Conservation (phyloP, 108 stramenopile species). For the Cyclotella kingstonii region DNA sequence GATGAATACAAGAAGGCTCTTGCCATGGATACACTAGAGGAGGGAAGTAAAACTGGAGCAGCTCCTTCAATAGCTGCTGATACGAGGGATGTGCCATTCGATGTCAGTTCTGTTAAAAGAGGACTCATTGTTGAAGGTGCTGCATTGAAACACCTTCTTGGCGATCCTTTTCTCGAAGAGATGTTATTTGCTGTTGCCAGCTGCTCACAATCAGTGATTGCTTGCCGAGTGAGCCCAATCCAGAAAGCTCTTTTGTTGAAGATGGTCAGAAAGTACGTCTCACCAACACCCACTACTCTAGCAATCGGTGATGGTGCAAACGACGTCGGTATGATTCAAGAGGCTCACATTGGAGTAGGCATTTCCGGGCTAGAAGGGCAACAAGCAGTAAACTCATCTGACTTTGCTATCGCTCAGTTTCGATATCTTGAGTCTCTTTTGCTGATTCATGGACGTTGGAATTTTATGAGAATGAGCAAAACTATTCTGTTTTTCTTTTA, state of each 20-base stretch:
- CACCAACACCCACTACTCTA: slow-evolving; percentile 89
- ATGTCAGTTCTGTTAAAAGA: slow-evolving; percentile 30
- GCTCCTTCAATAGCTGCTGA: slow-evolving; percentile 14
- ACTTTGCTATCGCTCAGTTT: slow-evolving; percentile 94
- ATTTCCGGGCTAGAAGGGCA: slow-evolving; percentile 96
- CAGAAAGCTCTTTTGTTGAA: slow-evolving; percentile 92
- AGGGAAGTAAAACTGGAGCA: slow-evolving; percentile 19
- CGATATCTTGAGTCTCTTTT: slow-evolving; percentile 85
- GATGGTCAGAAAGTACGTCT: slow-evolving; percentile 79
- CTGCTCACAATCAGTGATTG: slow-evolving; percentile 88
- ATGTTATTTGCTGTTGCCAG: slow-evolving; percentile 84
- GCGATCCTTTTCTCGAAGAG: slow-evolving; percentile 72
- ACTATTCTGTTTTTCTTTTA: slow-evolving; percentile 96
- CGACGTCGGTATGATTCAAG: slow-evolving; percentile 97
- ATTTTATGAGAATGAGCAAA: slow-evolving; percentile 88
- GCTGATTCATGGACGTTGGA: slow-evolving; percentile 96
- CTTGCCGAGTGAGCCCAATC: slow-evolving; percentile 92
- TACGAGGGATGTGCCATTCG: slow-evolving; percentile 14
- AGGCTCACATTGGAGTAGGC: slow-evolving; percentile 93
- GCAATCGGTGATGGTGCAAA: slow-evolving; percentile 98
- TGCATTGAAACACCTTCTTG: slow-evolving; percentile 78
- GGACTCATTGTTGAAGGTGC: slow-evolving; percentile 93
- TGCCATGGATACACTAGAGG: slow-evolving; percentile 27
- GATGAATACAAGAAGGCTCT: slow-evolving; percentile 52
- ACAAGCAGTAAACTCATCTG: slow-evolving; percentile 95